Base-by-base conservation (phyloP, 2,329 filamentous ascomycete species). In the Phialophora macrospora region DNA sequence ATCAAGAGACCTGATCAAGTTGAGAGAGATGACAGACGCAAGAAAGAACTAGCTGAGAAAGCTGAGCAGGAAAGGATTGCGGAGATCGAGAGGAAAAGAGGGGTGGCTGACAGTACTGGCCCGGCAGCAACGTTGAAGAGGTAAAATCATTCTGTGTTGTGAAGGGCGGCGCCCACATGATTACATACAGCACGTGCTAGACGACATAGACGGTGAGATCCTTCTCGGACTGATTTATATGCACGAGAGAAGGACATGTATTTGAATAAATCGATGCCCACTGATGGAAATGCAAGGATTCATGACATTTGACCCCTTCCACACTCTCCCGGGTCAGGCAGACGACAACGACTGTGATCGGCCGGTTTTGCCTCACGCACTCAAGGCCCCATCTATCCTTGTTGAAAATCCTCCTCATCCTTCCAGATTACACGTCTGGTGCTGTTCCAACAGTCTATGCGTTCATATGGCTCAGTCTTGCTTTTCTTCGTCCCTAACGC, bases 1-100 rank as follows among this genome's bases (percentile, higher is more conserved):
- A 83, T 90, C 60, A 85, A 95, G 69, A 83, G 95, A 64, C 88
- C 90, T 3, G 95, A 99, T 75, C 95, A 99, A 83, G 80, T 96
- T 11, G 86, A 88, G 76, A 83, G 88, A 51, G 94, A 98, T 80
- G 81, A 85, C 63, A 83, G 83, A 69, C 85, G 93, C 71, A 90
- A 90, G 77, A 82, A 83, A 64, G 83, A 83, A 55, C 86, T 87
- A 73, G 82, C 82, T 60, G 79, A 79, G 63, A 71, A 72, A 67
- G 68, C 69, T 12, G 71, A 73, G 55, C 56, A 64, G 48, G 68
- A 71, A 60, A 46, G 69, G 44, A 77, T 73, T 34, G 66, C 63
- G 52, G 71, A 63, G 12, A 71, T 73, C 38, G 72, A 73, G 62
- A 64, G 65, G 61, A 67, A 64, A 59, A 57, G 69, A 58, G 71